Conservation (phyloP, 163 green algal species). For the Chloromonas sp. region DNA sequence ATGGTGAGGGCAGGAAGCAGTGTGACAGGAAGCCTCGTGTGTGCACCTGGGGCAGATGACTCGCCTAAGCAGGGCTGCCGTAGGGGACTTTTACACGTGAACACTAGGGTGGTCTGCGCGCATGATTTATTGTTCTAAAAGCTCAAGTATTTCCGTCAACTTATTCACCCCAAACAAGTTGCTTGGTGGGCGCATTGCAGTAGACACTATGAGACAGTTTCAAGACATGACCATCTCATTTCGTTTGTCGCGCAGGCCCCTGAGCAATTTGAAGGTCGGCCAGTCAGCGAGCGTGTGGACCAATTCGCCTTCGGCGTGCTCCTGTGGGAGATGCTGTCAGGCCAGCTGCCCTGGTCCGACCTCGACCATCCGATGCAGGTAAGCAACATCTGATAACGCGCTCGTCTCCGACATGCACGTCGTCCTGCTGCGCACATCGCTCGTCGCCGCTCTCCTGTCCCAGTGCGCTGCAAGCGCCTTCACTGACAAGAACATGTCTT, state of each 20-base stretch:
- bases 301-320: conserved; percentile 53
- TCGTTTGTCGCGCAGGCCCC: conserved; percentile 17
- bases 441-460: neutral
- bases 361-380: conserved; percentile 44
- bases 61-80: too few relatives aligned
- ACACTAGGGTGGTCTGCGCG: too few relatives aligned
- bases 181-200: too few relatives aligned
- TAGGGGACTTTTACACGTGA: too few relatives aligned
- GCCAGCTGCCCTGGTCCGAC: conserved; percentile 53
- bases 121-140: too few relatives aligned
- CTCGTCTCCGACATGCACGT: neutral
- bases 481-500: neutral
- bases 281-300: conserved; percentile 50
- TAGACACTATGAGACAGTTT: too few relatives aligned
- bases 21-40: neutral
- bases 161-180: too few relatives aligned
- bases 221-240: too few relatives aligned
- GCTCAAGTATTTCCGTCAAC: too few relatives aligned
- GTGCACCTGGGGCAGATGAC: neutral
- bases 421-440: neutral
- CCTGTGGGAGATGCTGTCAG: conserved; percentile 53
- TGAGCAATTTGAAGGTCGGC: conserved; percentile 50
- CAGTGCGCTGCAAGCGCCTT: neutral
- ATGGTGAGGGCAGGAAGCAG: conserved; percentile 34
- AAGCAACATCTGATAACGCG: neutral